phyloP scores from a whole-genome alignment of 2,329 filamentous ascomycete genomes.

The Colletotrichum destructivum region DNA sequence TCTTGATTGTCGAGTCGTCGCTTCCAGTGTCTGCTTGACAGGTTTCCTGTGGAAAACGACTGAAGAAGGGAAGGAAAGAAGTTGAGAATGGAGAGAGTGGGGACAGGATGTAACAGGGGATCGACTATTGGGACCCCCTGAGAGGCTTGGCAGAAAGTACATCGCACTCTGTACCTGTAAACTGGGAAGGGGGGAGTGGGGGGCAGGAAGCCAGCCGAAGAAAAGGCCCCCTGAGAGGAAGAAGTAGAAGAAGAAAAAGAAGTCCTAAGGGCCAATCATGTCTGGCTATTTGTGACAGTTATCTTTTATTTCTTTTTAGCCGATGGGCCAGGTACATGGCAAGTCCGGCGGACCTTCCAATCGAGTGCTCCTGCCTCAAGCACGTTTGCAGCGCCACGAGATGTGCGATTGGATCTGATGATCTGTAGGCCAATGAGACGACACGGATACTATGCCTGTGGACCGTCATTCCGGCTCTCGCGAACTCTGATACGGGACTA shows the following conservation, averaged over 20 bases:
- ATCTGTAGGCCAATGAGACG: conserved; percentile 23
- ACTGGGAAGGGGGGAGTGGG: neutral
- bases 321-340: neutral
- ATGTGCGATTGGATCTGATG: conserved; percentile 22
- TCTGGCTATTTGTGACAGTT: neutral
- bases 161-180: no score
- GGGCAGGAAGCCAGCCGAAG: neutral
- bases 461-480: conserved; percentile 2
- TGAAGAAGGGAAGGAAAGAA: neutral
- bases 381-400: conserved; percentile 30
- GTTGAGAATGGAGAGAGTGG: neutral
- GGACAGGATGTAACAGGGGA: neutral
- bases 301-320: neutral
- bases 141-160: no score
- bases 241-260: conserved; percentile 20
- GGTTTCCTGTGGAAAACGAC: neutral
- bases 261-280: conserved; percentile 7
- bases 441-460: neutral
- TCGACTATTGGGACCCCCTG: conserved; percentile 16
- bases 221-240: conserved; percentile 23
- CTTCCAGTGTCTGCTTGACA: neutral
- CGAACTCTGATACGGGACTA: conserved; percentile 25
- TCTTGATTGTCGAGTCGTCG: neutral
- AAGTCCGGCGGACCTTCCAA: conserved; percentile 20
- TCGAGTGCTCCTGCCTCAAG: conserved; percentile 28